Conservation (phyloP, 352 stramenopile species). For the Globisporangium orthogonon region DNA sequence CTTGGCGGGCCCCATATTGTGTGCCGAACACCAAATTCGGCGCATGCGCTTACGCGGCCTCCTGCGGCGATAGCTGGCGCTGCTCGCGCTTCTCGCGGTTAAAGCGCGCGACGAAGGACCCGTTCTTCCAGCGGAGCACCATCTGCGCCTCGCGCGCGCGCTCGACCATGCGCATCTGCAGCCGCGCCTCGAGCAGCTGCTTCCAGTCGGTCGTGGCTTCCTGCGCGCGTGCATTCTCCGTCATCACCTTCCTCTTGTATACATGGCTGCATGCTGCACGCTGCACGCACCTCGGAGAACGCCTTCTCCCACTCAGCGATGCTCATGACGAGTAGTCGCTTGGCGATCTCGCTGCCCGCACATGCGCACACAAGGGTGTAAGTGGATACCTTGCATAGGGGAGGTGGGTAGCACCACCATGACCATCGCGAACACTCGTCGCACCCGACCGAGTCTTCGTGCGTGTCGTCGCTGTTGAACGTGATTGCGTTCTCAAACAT, state of each 20-base stretch:
- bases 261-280: neutral
- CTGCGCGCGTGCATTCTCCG: constrained; percentile 8
- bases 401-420: neutral
- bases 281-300: constrained; percentile 37
- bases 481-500: constrained; percentile 85
- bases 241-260: neutral
- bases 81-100: constrained; percentile 75
- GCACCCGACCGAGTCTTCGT: constrained; percentile 67
- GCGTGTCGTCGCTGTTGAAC: constrained; percentile 80
- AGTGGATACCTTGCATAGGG: neutral
- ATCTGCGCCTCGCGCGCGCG: constrained; percentile 44
- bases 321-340: constrained; percentile 39
- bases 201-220: constrained; percentile 62
- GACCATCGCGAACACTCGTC: neutral
- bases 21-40: neutral
- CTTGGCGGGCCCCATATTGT: too few relatives aligned
- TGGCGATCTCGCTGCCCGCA: constrained; percentile 47
- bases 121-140: constrained; percentile 52
- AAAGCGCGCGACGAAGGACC: constrained; percentile 76
- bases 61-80: constrained; percentile 14
- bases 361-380: neutral
- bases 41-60: neutral
- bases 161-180: constrained; percentile 45
- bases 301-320: constrained; percentile 43
- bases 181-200: constrained; percentile 39